Evolutionary conservation across 139 green algal species (phyloP), one percentile per base, ranked within the genome.

Genomic region (Volvox africanus): DNA sequence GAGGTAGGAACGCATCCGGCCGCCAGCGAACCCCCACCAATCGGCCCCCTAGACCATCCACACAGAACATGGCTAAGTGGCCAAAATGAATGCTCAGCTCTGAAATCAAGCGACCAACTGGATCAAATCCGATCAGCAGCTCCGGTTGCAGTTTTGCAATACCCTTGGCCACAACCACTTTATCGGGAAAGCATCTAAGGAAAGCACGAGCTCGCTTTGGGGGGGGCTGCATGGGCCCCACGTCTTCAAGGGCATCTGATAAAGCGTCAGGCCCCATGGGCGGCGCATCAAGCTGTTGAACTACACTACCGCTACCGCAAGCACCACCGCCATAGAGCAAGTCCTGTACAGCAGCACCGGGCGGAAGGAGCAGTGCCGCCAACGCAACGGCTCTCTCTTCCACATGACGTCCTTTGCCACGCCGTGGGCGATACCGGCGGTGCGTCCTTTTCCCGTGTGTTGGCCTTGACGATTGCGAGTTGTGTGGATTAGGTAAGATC

Each of bases 61-160:
- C 92, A 71, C 94, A 97, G 28, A 96, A 94, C 9, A 88, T 91
- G 0, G 94, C 97, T 33, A 97, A 61, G 73, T 94, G 85, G n/a
- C 92, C 94, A 35, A 94, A 96, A 0, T 92, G 88, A 44, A 86
- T 62, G 65, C 94, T 78, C 68, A 97, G 93, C 37, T 89, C 26
- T 28, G n/a, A 17, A 14, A 96, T 36, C 28, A 95, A 94, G 24
- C 90, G 71, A 0, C 50, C n/a, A 28, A 98, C 84, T 0, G 97
- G 96, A 69, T 97, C 94, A 50, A 98, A 97, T 26, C 96, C 96
- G 12, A 98, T 93, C 76, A 98, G 95, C 88, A 98, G 92, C 89
- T 98, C 96, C 19, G 91, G 87, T 20, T 88, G 88, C 55, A 98
- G 85, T n/a, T 90, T 79, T 0, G 80, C 82, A 1, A 82, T 68